Evolutionary conservation across 495 filamentous ascomycete species (phyloP), one percentile per base, ranked within the genome.

Genomic region (Neurospora sp.): DNA sequence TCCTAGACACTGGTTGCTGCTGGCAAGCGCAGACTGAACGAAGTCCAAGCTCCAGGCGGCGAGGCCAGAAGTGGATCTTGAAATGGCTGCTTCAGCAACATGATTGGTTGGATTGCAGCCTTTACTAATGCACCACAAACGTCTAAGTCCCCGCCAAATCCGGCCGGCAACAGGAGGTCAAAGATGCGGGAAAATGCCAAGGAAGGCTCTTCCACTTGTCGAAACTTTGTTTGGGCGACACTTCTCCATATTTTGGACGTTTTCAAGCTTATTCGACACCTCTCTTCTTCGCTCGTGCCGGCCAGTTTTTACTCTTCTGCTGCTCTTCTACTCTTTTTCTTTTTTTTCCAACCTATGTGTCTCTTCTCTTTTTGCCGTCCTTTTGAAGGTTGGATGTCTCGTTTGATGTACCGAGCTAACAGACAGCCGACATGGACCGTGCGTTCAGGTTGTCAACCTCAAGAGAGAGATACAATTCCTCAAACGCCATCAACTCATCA

Each of bases 31-130:
- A 35, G 53, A 65, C 53, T 1, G 53, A 65, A 65, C 53, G 35
- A 35, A 18, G 53, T 65, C 53, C 14, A 65, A 65, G 53, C 53
- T 65, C 53, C 53, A 31, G 31, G 53, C 53, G 53, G 53, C 53
- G 27, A 65, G 27, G 53, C 53, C 53, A 35, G 3, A 65, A 35
- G 53, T 65, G 53, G 53, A 18, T 65, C 27, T 35, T 9, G 3
- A 18, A 27, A 2, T 16, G 27, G 27, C 22, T 14, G 14, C 6
- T 37, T 37, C 53, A 18, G 27, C 27, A 35, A 9, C 0, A 18
- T 65, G 12, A 65, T 65, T 65, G 53, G 53, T 9, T 35, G 22
- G 14, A 35, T 8, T 35, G 0, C 53, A 8, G 53, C 27, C 31
- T 65, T 65, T 65, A 65, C 22, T 65, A 65, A 65, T 65, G 27